These are phyloP conservation scores for Arthrocladium fulminans DNA, from an alignment of 2,329 filamentous ascomycete genomes.

Conservation along the genomic window DNA sequence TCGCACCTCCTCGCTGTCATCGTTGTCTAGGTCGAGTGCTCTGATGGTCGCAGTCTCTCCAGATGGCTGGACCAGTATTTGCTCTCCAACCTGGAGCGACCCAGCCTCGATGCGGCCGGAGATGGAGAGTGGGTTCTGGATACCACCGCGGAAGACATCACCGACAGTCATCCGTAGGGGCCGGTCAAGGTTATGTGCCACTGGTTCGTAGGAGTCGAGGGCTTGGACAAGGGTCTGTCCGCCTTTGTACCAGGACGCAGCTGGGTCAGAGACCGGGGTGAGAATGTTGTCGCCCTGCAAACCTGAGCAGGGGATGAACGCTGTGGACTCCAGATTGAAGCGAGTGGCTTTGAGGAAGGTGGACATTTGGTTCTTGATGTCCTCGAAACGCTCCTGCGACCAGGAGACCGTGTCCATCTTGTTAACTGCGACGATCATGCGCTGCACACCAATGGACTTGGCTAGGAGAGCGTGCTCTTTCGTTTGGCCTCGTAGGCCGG, in stretches of 20 bases:
- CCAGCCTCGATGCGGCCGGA: constrained; percentile 80
- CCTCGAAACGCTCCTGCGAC: constrained; percentile 72
- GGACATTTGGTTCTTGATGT: constrained; percentile 73
- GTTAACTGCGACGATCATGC: constrained; percentile 84
- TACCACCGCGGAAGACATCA: constrained; percentile 73
- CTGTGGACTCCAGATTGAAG: constrained; percentile 71
- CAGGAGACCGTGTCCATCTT: constrained; percentile 85
- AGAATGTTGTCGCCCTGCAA: constrained; percentile 81
- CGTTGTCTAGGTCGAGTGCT: constrained; percentile 65
- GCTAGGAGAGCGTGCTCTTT: constrained; percentile 85
- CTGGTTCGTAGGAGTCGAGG: constrained; percentile 72
- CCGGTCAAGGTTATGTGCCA: constrained; percentile 60
- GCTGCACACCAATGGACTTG: constrained; percentile 80
- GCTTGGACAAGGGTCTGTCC: constrained; percentile 68
- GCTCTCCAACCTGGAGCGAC: constrained; percentile 74
- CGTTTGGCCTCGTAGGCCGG: constrained; percentile 85
- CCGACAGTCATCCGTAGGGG: constrained; percentile 78
- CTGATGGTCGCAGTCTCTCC: constrained; percentile 74
- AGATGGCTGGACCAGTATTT: constrained; percentile 68
- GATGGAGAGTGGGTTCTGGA: constrained; percentile 73
- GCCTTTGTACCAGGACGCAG: constrained; percentile 70
- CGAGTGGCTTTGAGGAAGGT: constrained; percentile 75
- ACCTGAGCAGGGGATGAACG: constrained; percentile 83
- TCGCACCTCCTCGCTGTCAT: constrained; percentile 32
- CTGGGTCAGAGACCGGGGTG: constrained; percentile 30